Conservation (phyloP, 352 stramenopile genomes). For the Phytopythium oedochilum region DNA sequence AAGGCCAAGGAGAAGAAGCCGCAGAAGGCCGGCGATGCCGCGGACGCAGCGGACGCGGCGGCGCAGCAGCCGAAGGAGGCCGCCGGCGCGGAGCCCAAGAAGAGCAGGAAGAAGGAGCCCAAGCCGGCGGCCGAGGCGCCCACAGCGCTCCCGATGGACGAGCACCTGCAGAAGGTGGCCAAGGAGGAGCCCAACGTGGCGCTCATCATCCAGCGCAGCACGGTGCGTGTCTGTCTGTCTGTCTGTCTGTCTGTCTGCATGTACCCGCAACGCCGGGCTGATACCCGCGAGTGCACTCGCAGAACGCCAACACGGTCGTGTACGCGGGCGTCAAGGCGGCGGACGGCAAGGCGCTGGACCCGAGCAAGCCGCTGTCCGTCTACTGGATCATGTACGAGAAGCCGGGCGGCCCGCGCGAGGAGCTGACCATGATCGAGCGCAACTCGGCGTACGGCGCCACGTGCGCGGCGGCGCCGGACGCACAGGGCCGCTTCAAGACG, state of each 20-base stretch:
- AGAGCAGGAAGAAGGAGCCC: slow-evolving; percentile 31
- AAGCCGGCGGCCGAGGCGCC: slow-evolving; percentile 13
- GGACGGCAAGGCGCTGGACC: slow-evolving; percentile 44
- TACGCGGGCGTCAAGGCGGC: slow-evolving; percentile 50
- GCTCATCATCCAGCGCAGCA: slow-evolving; percentile 87
- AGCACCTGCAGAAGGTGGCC: slow-evolving; percentile 55
- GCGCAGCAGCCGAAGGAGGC: slow-evolving; percentile 7
- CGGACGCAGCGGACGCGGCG: not conserved
- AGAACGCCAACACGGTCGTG: slow-evolving; percentile 87
- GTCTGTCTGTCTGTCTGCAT: not conserved
- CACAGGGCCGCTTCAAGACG: slow-evolving; percentile 34
- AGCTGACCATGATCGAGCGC: slow-evolving; percentile 84
- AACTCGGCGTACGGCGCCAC: slow-evolving; percentile 77
- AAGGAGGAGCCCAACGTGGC: slow-evolving; percentile 72
- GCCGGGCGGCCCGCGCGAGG: slow-evolving; percentile 53
- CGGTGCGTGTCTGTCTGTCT: slow-evolving; percentile 27
- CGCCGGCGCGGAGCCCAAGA: slow-evolving; percentile 10
- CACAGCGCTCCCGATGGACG: slow-evolving; percentile 54
- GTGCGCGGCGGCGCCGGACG: slow-evolving; percentile 28
- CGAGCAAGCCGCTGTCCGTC: slow-evolving; percentile 58
- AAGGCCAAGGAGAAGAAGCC: slow-evolving; percentile 28
- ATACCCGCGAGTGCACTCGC: not conserved
- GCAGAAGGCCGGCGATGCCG: slow-evolving; percentile 3
- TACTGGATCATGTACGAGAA: slow-evolving; percentile 89
- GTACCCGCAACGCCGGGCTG: too few species aligned